phyloP scores from a whole-genome alignment of 208 protist genomes.

The Trypanosomatidae sp. region DNA sequence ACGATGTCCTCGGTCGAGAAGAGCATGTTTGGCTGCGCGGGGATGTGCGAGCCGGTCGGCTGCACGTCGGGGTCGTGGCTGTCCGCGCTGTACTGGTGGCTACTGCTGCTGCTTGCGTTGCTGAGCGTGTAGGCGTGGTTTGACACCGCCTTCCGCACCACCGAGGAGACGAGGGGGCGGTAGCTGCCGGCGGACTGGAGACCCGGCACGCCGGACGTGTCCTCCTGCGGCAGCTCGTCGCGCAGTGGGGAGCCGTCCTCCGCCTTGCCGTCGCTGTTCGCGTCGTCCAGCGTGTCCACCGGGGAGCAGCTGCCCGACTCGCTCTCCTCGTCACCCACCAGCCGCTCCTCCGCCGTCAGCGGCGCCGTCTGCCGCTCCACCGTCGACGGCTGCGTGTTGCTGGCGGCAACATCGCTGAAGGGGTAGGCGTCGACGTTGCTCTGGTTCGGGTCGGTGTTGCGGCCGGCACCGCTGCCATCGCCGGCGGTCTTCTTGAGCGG shows the following conservation, averaged over 20 bases:
- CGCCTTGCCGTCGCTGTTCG: constrained; percentile 19
- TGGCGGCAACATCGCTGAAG: too few relatives aligned
- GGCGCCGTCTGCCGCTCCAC: neutral
- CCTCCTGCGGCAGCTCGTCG: neutral
- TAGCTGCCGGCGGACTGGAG: constrained; percentile 26
- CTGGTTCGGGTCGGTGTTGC: too few relatives aligned
- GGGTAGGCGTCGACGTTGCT: too few relatives aligned
- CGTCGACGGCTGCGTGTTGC: neutral
- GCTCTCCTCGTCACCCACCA: too few relatives aligned
- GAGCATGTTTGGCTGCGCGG: constrained; percentile 56
- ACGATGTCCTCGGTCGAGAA: constrained; percentile 88
- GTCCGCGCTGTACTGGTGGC: constrained; percentile 19
- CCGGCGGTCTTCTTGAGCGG: too few relatives aligned
- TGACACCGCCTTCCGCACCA: constrained; percentile 20
- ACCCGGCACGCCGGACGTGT: constrained; percentile 14
- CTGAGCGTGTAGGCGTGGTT: constrained; percentile 15
- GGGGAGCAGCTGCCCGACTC: constrained; percentile 24
- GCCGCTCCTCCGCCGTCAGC: neutral
- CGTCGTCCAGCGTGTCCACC: constrained; percentile 25
- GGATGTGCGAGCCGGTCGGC: constrained; percentile 33
- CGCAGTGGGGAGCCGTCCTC: constrained; percentile 5
- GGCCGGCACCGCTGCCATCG: too few relatives aligned
- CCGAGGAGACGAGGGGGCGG: constrained; percentile 27
- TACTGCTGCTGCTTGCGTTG: too few relatives aligned
- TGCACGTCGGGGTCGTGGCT: constrained; percentile 21